phyloP scores from a whole-genome alignment of 1,284 basidiomycete species.

The Heterobasidion parviporum region DNA sequence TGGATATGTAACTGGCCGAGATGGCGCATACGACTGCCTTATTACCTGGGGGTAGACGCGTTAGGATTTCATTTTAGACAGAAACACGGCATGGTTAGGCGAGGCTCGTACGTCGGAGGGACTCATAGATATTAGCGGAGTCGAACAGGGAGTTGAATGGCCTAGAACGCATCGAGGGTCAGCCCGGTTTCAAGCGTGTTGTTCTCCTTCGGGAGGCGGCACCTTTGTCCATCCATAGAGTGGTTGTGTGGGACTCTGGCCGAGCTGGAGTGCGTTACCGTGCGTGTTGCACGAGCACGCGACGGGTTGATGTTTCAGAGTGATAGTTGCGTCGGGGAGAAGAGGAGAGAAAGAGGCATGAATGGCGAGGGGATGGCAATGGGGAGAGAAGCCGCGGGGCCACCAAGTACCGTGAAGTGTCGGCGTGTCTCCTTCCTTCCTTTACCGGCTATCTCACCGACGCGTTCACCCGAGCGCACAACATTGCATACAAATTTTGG shows the following conservation, averaged over 20 bases:
- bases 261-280: constrained; percentile 48
- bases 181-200: neutral
- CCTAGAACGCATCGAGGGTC: constrained; percentile 23
- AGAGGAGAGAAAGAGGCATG: neutral
- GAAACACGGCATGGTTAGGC: neutral
- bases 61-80: no score
- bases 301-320: neutral
- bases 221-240: constrained; percentile 80
- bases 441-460: neutral
- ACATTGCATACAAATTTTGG: no score
- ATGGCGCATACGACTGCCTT: constrained; percentile 78
- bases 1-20: constrained; percentile 76
- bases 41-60: constrained; percentile 41
- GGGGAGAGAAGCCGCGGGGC: neutral
- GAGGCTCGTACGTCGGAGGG: constrained; percentile 47
- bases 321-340: constrained; percentile 2
- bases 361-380: neutral
- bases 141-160: constrained; percentile 54
- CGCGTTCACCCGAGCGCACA: neutral
- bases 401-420: neutral
- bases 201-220: constrained; percentile 8
- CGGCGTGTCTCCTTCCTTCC: neutral
- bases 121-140: constrained; percentile 52
- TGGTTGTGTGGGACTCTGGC: constrained; percentile 40
- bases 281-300: constrained; percentile 40